Conservation (phyloP, 192 early-diverging fungal species). For the Linnemannia zychae region DNA sequence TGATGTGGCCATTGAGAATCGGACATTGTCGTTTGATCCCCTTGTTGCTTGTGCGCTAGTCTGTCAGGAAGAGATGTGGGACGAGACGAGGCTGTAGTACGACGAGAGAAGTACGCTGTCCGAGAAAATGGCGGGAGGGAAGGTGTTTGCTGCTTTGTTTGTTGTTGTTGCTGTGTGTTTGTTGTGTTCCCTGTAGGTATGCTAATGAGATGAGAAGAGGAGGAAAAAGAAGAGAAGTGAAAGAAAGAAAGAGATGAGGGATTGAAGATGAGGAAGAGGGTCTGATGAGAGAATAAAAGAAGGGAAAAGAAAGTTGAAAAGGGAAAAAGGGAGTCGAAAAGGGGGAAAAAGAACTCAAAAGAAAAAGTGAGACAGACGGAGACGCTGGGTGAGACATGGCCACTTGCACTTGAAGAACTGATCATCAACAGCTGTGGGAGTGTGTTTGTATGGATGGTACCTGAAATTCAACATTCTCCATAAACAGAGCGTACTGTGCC, state of each 20-base stretch:
- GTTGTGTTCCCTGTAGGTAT: not conserved
- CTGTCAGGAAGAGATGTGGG: not conserved
- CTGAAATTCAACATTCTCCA: no score
- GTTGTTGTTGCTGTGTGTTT: not conserved
- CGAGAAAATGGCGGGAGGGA: not conserved
- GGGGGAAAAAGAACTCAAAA: not conserved
- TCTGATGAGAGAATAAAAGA: not conserved
- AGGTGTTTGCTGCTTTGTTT: not conserved
- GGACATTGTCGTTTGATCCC: not conserved
- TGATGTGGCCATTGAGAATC: constrained; percentile 16
- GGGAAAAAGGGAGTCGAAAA: not conserved
- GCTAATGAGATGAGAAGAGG: not conserved
- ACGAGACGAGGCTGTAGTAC: not conserved
- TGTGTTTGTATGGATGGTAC: no score
- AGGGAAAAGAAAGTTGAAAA: not conserved
- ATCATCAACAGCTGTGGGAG: no score
- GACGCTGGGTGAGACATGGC: no score
- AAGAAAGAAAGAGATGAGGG: not conserved
- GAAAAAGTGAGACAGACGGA: not conserved
- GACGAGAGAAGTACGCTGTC: not conserved
- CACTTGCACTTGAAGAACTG: no score
- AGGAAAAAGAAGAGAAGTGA: not conserved
- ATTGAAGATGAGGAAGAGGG: not conserved
- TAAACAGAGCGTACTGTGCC: no score
- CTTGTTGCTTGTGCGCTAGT: not conserved